These are phyloP conservation scores for Colletotrichum liriopes DNA, from an alignment of 2,329 filamentous ascomycete genomes.

Conservation along the genomic window DNA sequence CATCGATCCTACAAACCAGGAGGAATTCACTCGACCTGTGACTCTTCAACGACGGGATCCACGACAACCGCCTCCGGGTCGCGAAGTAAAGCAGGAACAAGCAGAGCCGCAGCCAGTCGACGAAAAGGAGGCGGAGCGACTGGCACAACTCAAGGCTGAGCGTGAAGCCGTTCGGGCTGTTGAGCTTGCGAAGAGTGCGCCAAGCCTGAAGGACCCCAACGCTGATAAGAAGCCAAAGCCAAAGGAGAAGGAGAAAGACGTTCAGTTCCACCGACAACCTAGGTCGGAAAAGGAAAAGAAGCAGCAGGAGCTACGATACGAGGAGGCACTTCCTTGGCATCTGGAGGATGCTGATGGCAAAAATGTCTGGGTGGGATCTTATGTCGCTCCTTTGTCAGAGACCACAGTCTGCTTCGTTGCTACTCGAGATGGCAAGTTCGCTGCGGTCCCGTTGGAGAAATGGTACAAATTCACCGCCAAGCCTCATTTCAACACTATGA, in stretches of 20 bases:
- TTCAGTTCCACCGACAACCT: constrained; percentile 88
- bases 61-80: constrained; percentile 75
- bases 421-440: constrained; percentile 79
- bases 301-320: constrained; percentile 83
- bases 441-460: constrained; percentile 93
- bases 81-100: constrained; percentile 74
- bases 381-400: constrained; percentile 90
- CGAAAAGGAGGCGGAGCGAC: constrained; percentile 72
- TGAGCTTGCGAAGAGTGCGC: constrained; percentile 94
- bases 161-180: constrained; percentile 88
- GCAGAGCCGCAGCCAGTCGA: constrained; percentile 62
- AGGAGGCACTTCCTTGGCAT: constrained; percentile 97
- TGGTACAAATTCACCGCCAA: constrained; percentile 93
- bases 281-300: constrained; percentile 85
- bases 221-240: constrained; percentile 73
- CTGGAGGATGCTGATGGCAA: constrained; percentile 96
- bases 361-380: constrained; percentile 93
- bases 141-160: constrained; percentile 82
- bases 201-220: constrained; percentile 75
- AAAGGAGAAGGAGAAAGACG: constrained; percentile 84
- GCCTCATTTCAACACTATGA: constrained; percentile 83
- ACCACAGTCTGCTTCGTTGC: constrained; percentile 83
- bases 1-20: constrained; percentile 78
- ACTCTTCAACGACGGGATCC: constrained; percentile 92
- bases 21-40: constrained; percentile 89